Evolutionary conservation across 1,139 yeast species (phyloP).

Genomic region (Candida smagusa): DNA sequence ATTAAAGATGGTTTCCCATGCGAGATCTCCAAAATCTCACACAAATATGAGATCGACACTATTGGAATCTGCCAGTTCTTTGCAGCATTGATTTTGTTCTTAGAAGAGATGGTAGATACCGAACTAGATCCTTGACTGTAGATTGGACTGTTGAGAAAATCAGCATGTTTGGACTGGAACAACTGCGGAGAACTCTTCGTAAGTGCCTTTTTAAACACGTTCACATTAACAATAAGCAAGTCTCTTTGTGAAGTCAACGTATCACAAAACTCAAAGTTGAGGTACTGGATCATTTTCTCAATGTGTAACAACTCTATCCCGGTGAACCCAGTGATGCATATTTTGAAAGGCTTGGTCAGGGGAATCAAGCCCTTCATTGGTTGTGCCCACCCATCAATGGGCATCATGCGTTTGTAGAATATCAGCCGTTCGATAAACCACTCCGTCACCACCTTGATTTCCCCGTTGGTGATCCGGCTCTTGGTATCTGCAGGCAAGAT

Average conservation of each 20-base stretch:
- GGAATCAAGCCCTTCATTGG: slow-evolving; percentile 48
- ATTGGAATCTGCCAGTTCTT: slow-evolving; percentile 56
- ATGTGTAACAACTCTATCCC: slow-evolving; percentile 82
- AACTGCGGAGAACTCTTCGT: slow-evolving; percentile 37
- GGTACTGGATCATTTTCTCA: slow-evolving; percentile 53
- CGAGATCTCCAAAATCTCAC: slow-evolving; percentile 38
- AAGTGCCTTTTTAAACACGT: slow-evolving; percentile 39
- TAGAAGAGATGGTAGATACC: slow-evolving; percentile 43
- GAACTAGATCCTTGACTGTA: slow-evolving; percentile 23
- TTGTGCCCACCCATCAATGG: slow-evolving; percentile 68
- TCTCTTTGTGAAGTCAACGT: slow-evolving; percentile 58
- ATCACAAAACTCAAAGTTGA: slow-evolving; percentile 51
- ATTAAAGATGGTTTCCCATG: slow-evolving; percentile 14
- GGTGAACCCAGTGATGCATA: slow-evolving; percentile 75
- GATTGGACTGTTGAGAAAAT: slow-evolving; percentile 34
- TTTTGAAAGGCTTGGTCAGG: slow-evolving; percentile 36
- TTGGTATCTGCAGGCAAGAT: slow-evolving; percentile 22
- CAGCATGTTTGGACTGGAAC: slow-evolving; percentile 34
- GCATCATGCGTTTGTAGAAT: slow-evolving; percentile 52
- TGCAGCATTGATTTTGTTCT: slow-evolving; percentile 54
- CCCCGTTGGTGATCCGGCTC: slow-evolving; percentile 20
- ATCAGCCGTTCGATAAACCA: slow-evolving; percentile 84
- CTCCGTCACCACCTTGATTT: slow-evolving; percentile 55
- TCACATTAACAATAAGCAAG: slow-evolving; percentile 60
- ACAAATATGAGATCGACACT: slow-evolving; percentile 50